Evolutionary conservation across 2,329 filamentous ascomycete genomes (phyloP), one percentile per base, ranked within the genome.

Genomic region (Phyllosticta citrichinensis): DNA sequence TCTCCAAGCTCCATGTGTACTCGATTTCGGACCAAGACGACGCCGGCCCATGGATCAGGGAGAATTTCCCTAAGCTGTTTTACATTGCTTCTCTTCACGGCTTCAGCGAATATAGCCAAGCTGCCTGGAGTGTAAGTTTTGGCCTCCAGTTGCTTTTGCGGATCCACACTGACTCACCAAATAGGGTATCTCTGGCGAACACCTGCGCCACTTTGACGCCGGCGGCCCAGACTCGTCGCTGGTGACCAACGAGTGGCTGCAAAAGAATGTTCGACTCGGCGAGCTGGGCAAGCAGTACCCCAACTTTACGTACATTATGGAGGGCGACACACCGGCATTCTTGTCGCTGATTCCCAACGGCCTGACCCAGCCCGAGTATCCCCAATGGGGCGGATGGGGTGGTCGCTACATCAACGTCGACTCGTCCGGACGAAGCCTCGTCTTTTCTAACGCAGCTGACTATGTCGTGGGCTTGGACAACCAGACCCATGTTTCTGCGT

Each of bases 1-100:
- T 74, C 2, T 64, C 70, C 2, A 78, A 77, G 63, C 67, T 83
- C 3, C 73, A 80, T 12, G 74, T 83, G 9, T 83, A 83, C 67
- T 67, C 79, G 52, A 81, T 81, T 60, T 81, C 78, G 11, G 80
- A 82, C 64, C 80, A 82, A 64, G 80, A 82, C 62, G 76, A 82
- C 64, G 75, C 77, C 0, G 79, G 79, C 0, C 65, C 73, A 1
- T 81, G 79, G 79, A 76, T 82, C 52, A 75, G 80, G 6, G 63
- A 68, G 11, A 70, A 69, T 0, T 81, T 72, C 58, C 79, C 80
- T 0, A 73, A 77, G 14, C 64, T 82, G 17, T 78, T 80, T 64
- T 81, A 79, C 67, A 80, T 82, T 51, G 70, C 68, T 52, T 79
- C 76, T 2, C 65, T 80, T 1, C 80, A 82, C 66, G 78, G 71